These are phyloP conservation scores for Cymbopogon flexuosus DNA, from an alignment of 202 grass and related monocot genomes.

Conservation along the genomic window DNA sequence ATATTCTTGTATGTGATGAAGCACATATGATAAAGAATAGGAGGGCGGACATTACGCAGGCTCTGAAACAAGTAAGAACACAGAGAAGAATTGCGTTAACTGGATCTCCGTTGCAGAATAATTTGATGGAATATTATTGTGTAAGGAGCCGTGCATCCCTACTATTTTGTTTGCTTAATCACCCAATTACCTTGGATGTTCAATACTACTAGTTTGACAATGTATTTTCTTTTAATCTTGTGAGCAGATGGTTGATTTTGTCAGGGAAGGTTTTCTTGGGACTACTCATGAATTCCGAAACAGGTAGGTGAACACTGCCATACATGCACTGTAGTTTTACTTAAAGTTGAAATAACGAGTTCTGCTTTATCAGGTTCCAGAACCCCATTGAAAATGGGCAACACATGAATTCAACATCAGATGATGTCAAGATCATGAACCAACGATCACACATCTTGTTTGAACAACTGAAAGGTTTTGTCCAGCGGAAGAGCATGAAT, in stretches of 20 bases:
- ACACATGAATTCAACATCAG: constrained; percentile 84
- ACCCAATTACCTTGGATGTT: constrained; percentile 22
- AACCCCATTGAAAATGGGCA: constrained; percentile 99
- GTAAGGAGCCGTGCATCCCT: constrained; percentile 47
- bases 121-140: constrained; percentile 99
- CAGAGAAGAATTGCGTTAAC: constrained; percentile 97
- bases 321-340: not conserved
- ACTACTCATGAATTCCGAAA: constrained; percentile 96
- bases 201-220: constrained; percentile 11
- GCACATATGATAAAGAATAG: constrained; percentile 98
- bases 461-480: constrained; percentile 97
- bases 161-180: constrained; percentile 24
- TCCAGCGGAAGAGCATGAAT: constrained; percentile 93
- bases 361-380: constrained; percentile 71
- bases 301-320: constrained; percentile 47
- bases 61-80: constrained; percentile 89
- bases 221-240: constrained; percentile 39
- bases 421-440: constrained; percentile 98
- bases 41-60: constrained; percentile 82
- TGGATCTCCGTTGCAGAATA: constrained; percentile 95
- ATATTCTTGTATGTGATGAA: constrained; percentile 99
- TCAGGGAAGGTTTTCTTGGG: constrained; percentile 96
- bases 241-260: constrained; percentile 99
- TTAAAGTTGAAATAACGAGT: constrained; percentile 8
- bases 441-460: constrained; percentile 93